Evolutionary conservation across 139 green algal species (phyloP).

Genomic region (Coelastrella sp.): DNA sequence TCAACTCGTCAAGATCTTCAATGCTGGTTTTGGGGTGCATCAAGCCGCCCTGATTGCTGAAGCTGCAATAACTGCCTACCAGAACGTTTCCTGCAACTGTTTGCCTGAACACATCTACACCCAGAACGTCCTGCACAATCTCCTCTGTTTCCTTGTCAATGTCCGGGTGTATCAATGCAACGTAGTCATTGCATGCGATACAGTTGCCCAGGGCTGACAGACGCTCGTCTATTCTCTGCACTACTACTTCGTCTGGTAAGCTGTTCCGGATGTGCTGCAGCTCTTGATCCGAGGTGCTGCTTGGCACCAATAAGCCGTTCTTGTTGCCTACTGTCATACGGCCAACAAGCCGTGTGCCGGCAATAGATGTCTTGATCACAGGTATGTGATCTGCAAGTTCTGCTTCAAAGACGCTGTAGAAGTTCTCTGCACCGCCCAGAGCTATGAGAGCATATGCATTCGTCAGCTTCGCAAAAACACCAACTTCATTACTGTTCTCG

Average conservation of each 20-base stretch:
- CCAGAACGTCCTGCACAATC: conserved; percentile 93
- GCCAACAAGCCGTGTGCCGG: conserved; percentile 94
- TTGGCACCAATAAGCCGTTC: conserved; percentile 97
- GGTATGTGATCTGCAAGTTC: conserved; percentile 98
- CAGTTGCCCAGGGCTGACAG: conserved; percentile 98
- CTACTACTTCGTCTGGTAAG: conserved; percentile 97
- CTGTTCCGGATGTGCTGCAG: conserved; percentile 97
- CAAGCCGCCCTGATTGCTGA: conserved; percentile 97
- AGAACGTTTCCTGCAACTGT: conserved; percentile 79
- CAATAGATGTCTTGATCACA: conserved; percentile 90
- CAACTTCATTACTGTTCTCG: conserved; percentile 97
- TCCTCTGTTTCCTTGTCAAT: conserved; percentile 97
- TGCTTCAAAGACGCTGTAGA: conserved; percentile 98
- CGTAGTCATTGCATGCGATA: conserved; percentile 99
- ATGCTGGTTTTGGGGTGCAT: conserved; percentile 96
- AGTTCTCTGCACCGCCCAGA: conserved; percentile 95
- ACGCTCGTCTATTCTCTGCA: conserved; percentile 95
- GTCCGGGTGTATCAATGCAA: conserved; percentile 97
- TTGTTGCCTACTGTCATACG: conserved; percentile 95
- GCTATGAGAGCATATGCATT: conserved; percentile 96
- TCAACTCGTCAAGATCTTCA: conserved; percentile 98
- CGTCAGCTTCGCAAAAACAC: conserved; percentile 97
- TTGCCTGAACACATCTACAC: conserved; percentile 99
- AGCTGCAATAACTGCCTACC: conserved; percentile 90
- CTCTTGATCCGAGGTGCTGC: conserved; percentile 86